Percentiles rank a stretch among this genome's conserved stretches.
These are phyloP conservation scores for Somion occarium DNA, from an alignment of 1,284 basidiomycete species.

Conservation along the genomic window DNA sequence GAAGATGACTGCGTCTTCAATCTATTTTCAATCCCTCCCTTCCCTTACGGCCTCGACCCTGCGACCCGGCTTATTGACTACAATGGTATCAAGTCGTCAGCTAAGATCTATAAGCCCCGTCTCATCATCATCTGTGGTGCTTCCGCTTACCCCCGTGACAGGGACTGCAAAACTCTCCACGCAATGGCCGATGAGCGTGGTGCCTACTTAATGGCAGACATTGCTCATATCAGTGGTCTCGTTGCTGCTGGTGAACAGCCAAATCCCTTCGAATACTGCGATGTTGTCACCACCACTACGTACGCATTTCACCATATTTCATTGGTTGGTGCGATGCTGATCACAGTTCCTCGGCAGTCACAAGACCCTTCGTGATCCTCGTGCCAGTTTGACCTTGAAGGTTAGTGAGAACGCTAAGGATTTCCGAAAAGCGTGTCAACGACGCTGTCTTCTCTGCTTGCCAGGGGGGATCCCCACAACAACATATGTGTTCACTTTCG, in stretches of 20 bases:
- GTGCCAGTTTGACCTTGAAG: slow-evolving; percentile 97
- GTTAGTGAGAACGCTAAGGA: slow-evolving; percentile 77
- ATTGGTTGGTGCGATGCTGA: slow-evolving; percentile 2
- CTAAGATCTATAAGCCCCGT: slow-evolving; percentile 94
- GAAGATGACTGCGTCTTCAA: slow-evolving; percentile 99
- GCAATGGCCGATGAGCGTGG: slow-evolving; percentile 85
- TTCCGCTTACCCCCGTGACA: slow-evolving; percentile 97
- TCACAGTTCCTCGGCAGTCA: slow-evolving; percentile 47
- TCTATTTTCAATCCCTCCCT: slow-evolving; percentile 99
- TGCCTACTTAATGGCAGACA: slow-evolving; percentile 92
- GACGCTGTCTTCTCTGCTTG: slow-evolving; percentile 99
- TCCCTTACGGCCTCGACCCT: slow-evolving; percentile 90
- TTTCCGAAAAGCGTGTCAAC: slow-evolving; percentile 92
- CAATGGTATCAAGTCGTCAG: slow-evolving; percentile 76
- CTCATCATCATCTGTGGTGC: slow-evolving; percentile 98
- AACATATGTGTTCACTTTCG: slow-evolving; percentile 66
- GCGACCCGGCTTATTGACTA: slow-evolving; percentile 93
- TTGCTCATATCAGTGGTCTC: slow-evolving; percentile 96
- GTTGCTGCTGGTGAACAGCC: slow-evolving; percentile 91
- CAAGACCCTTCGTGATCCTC: slow-evolving; percentile 98
- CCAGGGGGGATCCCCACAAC: slow-evolving; percentile 99
- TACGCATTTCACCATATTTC: slow-evolving; percentile 32
- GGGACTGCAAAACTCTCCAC: slow-evolving; percentile 87
- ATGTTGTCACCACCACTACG: slow-evolving; percentile 96
- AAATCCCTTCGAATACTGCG: slow-evolving; percentile 95